Percentiles rank a stretch among this genome's conserved stretches.
Evolutionary conservation across 805 yeast species (phyloP).

Genomic region (Saccharomyces paradoxus): DNA sequence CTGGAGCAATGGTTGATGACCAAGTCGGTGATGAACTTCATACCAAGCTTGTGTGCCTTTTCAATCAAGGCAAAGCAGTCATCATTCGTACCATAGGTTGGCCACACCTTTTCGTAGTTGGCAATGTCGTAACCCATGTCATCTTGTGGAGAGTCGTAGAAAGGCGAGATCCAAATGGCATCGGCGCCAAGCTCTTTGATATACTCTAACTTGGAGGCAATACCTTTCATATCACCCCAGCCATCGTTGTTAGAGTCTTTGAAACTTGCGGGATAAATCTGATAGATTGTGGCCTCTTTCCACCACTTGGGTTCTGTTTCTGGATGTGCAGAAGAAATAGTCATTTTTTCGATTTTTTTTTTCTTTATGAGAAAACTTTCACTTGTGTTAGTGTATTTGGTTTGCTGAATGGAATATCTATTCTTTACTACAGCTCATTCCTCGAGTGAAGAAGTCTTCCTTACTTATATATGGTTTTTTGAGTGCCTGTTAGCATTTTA

Average conservation of each 20-base stretch:
- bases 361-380: not conserved
- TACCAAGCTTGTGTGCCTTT: slow-evolving; percentile 41
- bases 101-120: slow-evolving; percentile 44
- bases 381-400: not conserved
- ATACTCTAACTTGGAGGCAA: slow-evolving; percentile 44
- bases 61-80: slow-evolving; percentile 43
- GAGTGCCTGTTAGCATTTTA: no score
- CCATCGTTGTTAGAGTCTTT: slow-evolving; percentile 55
- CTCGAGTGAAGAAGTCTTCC: no score
- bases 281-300: slow-evolving; percentile 50
- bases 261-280: slow-evolving; percentile 54
- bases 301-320: slow-evolving; percentile 34
- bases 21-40: slow-evolving; percentile 45
- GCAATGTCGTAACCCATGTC: slow-evolving; percentile 59
- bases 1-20: slow-evolving; percentile 51
- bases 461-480: no score
- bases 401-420: no score
- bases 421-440: no score
- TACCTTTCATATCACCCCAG: slow-evolving; percentile 49
- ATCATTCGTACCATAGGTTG: slow-evolving; percentile 45
- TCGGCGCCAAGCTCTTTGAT: slow-evolving; percentile 42
- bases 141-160: slow-evolving; percentile 49
- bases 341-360: not conserved
- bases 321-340: slow-evolving; percentile 4
- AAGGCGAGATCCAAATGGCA: slow-evolving; percentile 49